A percentile compares a stretch with the other conserved stretches of the same genome.
These are phyloP conservation scores for Nematocida sp. DNA, from an alignment of 371 early-diverging fungal genomes.

Conservation along the genomic window DNA sequence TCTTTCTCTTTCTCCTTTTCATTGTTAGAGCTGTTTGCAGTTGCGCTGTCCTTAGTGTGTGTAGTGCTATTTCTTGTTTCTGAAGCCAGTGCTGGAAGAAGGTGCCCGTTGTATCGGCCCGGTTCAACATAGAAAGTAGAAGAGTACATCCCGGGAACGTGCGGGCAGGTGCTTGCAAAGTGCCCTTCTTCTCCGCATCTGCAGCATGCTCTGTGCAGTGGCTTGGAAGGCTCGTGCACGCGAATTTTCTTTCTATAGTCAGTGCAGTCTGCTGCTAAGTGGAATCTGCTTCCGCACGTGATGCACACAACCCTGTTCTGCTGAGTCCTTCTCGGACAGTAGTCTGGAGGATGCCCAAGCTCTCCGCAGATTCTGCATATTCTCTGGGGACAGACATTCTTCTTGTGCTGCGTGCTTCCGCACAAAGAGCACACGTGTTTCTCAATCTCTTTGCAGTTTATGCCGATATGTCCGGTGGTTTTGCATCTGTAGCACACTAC, in stretches of 20 bases:
- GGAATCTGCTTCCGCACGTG: neutral
- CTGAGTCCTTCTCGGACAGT: neutral
- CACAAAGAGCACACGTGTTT: conserved; percentile 1
- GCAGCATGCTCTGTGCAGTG: neutral
- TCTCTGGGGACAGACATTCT: conserved; percentile 9
- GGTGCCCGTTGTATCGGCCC: neutral
- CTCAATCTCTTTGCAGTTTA: conserved; percentile 6
- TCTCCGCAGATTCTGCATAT: conserved; percentile 28
- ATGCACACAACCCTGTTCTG: no score
- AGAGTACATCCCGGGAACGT: neutral
- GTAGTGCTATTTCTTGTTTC: neutral
- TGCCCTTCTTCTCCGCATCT: conserved; percentile 6
- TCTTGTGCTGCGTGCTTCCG: conserved; percentile 8
- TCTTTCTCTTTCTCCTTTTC: neutral
- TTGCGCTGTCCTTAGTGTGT: neutral
- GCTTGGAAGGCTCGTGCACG: neutral
- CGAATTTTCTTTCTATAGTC: neutral
- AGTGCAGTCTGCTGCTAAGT: neutral
- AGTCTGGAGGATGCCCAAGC: conserved; percentile 10
- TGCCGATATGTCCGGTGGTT: conserved; percentile 13
- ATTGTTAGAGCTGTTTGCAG: neutral
- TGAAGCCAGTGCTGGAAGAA: no score
- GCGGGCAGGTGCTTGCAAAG: neutral
- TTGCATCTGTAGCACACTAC: conserved; percentile 43
- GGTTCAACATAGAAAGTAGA: conserved; percentile 4